Base-by-base conservation (phyloP, 1,139 yeast genomes). In the Saccharomycopsis crataegensis region DNA sequence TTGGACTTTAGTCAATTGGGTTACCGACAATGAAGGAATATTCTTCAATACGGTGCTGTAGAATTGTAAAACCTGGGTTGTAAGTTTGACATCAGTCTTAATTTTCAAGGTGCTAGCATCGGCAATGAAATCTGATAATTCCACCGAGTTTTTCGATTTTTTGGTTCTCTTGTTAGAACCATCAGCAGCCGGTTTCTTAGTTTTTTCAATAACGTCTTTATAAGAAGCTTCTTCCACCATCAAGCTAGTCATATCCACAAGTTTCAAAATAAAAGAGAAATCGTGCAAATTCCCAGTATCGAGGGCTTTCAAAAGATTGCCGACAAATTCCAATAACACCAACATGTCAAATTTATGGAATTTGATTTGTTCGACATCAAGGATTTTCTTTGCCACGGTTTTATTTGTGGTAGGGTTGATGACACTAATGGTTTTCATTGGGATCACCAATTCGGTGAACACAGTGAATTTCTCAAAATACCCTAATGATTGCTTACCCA, bases 121-220 rank as follows among this genome's bases (percentile, higher is more conserved):
- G 1, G 93, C 81, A 48, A 86, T 73, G 45, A 85, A 69, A 69
- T 88, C 96, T 3, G 94, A 79, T 60, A 85, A 68, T 3, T 84
- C 78, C 33, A 75, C 74, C 0, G 76, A 62, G 31, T 71, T 70
- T 48, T 65, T 67, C 51, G 69, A 72, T 62, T 74, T 79, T 63
- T 72, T 76, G 62, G 74, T 74, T 59, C 73, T 73, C 50, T 69
- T 64, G 36, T 66, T 67, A 51, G 65, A 64, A 4, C 62, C 58
- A 14, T 58, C 61, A 4, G 62, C 55, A 17, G 47, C 38, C 6
- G 22, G 45, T 8, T 53, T 52, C 40, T 11, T 37, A 33, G 3
- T 51, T 49, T 47, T 48, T 17, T 62, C 66, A 12, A 66, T 55
- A 22, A 62, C 46, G 3, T 61, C 58, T 12, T 67, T 68, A 49